A percentile compares a stretch with the other conserved stretches of the same genome.
Conservation (phyloP, 2,329 filamentous ascomycete genomes). For the Colletotrichum trifolii region DNA sequence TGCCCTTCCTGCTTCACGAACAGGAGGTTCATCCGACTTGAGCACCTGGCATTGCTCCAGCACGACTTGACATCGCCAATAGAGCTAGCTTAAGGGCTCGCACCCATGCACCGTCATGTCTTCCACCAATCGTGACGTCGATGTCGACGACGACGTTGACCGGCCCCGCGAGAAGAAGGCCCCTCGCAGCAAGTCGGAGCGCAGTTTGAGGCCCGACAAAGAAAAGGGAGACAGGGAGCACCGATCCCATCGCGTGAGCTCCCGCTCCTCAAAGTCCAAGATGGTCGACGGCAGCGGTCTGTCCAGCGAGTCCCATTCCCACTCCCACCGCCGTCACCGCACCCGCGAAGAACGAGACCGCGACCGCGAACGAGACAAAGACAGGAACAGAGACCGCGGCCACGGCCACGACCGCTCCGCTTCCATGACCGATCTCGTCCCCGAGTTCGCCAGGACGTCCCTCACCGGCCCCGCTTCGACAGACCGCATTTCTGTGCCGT, state of each 20-base stretch:
- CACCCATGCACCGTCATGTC: constrained; percentile 48
- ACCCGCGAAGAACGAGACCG: constrained; percentile 38
- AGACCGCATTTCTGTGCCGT: constrained; percentile 70
- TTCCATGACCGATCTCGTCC: constrained; percentile 62
- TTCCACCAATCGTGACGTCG: constrained; percentile 55
- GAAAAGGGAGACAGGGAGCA: constrained; percentile 40
- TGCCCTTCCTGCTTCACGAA: constrained; percentile 1
- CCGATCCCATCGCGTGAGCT: constrained; percentile 37
- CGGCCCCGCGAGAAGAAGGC: constrained; percentile 47
- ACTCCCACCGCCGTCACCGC: constrained; percentile 37
- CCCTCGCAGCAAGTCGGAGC: constrained; percentile 32
- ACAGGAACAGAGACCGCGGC: constrained; percentile 44
- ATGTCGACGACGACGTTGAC: constrained; percentile 45
- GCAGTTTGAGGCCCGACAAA: constrained; percentile 38
- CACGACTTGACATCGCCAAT: not conserved
- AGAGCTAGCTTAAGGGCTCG: constrained; percentile 31
- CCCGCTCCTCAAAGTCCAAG: constrained; percentile 35
- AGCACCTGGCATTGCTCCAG: not conserved
- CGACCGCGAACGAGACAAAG: constrained; percentile 40
- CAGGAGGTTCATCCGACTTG: not conserved
- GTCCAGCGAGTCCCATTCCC: constrained; percentile 25
- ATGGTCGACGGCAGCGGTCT: constrained; percentile 37
- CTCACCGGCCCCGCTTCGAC: constrained; percentile 46
- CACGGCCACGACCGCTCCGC: constrained; percentile 42
- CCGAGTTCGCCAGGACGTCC: constrained; percentile 54